A percentile compares a stretch with the other conserved stretches of the same genome.
Conservation (phyloP, 2,329 filamentous ascomycete species). For the Kalmusia sp. region DNA sequence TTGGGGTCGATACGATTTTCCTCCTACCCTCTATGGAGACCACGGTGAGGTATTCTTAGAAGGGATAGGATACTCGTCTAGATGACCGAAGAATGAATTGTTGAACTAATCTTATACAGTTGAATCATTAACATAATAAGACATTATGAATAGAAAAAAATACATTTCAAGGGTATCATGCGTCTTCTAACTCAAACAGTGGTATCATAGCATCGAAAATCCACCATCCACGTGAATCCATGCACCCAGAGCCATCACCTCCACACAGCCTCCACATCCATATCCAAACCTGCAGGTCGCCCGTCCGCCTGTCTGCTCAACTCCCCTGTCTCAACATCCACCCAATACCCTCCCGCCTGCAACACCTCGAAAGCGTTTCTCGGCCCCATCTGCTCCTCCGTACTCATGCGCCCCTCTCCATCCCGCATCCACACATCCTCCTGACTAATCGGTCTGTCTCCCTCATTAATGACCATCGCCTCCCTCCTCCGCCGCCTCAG, state of each 20-base stretch:
- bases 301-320: neutral
- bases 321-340: neutral
- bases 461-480: constrained; percentile 90
- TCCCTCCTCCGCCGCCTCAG: constrained; percentile 79
- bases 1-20: too few relatives aligned
- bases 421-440: constrained; percentile 77
- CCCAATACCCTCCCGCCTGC: neutral
- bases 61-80: too few relatives aligned
- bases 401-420: constrained; percentile 22
- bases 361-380: neutral
- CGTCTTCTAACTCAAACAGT: too few relatives aligned
- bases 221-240: too few relatives aligned
- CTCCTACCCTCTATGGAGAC: too few relatives aligned
- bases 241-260: too few relatives aligned
- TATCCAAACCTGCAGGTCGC: neutral
- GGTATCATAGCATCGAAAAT: too few relatives aligned
- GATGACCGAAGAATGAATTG: too few relatives aligned
- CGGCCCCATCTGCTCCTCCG: constrained; percentile 10
- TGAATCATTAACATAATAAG: too few relatives aligned
- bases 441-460: constrained; percentile 74
- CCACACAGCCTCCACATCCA: neutral
- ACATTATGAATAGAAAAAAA: too few relatives aligned
- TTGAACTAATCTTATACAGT: too few relatives aligned
- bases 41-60: too few relatives aligned
- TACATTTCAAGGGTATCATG: constrained; percentile 6